Conservation (phyloP, 306 rosid species). For the Prunus mongolica region DNA sequence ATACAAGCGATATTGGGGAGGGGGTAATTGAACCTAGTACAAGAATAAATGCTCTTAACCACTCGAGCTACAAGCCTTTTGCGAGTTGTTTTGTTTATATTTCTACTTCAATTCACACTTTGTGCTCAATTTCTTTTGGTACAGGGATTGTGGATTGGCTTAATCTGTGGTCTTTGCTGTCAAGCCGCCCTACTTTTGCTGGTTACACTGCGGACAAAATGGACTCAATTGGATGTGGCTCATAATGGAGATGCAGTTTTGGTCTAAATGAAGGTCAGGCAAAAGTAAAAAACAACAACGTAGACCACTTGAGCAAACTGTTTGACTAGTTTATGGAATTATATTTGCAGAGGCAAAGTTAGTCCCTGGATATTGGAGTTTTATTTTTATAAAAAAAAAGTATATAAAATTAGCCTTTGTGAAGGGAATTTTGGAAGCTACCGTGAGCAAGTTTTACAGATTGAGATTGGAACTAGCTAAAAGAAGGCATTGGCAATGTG, state of each 20-base stretch:
- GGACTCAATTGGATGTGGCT: slow-evolving; percentile 38
- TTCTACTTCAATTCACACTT: neutral
- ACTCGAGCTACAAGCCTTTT: too few relatives aligned
- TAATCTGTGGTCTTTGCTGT: slow-evolving; percentile 55
- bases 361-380: neutral
- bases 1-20: too few relatives aligned
- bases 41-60: too few relatives aligned
- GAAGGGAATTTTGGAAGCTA: neutral
- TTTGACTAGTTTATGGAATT: neutral
- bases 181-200: slow-evolving; percentile 48
- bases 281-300: neutral
- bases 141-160: slow-evolving; percentile 86
- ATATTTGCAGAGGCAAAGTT: neutral
- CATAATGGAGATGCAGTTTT: slow-evolving; percentile 13
- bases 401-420: neutral
- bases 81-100: neutral
- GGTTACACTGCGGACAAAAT: slow-evolving; percentile 33
- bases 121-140: neutral
- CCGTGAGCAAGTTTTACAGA: neutral
- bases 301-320: neutral
- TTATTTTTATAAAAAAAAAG: neutral
- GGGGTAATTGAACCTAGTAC: too few relatives aligned
- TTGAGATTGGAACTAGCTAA: too few relatives aligned
- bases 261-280: neutral
- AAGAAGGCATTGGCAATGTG: too few relatives aligned